phyloP scores from a whole-genome alignment of 805 yeast species.

The Pichia gijzeniarum region DNA sequence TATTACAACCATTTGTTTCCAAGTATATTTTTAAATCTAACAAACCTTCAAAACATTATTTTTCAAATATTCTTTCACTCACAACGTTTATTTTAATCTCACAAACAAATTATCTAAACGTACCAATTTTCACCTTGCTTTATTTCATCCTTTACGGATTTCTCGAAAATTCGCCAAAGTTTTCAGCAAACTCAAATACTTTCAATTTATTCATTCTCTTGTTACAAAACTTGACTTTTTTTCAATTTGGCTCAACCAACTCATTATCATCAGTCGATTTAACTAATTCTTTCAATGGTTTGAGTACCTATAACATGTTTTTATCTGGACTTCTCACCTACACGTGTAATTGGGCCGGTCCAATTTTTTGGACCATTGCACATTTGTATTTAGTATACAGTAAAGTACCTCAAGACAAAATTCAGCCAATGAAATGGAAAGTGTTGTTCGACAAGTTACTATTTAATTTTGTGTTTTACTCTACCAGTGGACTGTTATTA shows the following conservation, averaged over 20 bases:
- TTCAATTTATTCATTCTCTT: slow-evolving; percentile 37
- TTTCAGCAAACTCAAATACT: slow-evolving; percentile 14
- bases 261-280: slow-evolving; percentile 87
- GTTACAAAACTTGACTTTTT: slow-evolving; percentile 72
- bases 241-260: slow-evolving; percentile 85
- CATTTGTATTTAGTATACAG: slow-evolving; percentile 21
- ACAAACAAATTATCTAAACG: slow-evolving; percentile 48
- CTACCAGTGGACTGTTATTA: slow-evolving; percentile 51
- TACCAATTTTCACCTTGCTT: slow-evolving; percentile 41
- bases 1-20: slow-evolving; percentile 17
- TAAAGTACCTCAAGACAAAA: slow-evolving; percentile 5
- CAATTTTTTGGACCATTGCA: slow-evolving; percentile 71
- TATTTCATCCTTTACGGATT: slow-evolving; percentile 28
- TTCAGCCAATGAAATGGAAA: slow-evolving; percentile 26
- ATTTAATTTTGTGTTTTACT: slow-evolving; percentile 47
- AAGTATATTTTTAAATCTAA: not conserved
- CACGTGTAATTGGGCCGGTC: slow-evolving; percentile 77
- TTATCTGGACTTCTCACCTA: slow-evolving; percentile 75
- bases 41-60: slow-evolving; percentile 15
- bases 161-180: slow-evolving; percentile 10
- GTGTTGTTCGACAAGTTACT: slow-evolving; percentile 32
- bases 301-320: slow-evolving; percentile 58
- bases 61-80: slow-evolving; percentile 33
- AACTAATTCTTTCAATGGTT: slow-evolving; percentile 88
- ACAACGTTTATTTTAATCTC: slow-evolving; percentile 41